Base-by-base conservation (phyloP, 306 rosid genomes). In the Citrullus amarus region DNA sequence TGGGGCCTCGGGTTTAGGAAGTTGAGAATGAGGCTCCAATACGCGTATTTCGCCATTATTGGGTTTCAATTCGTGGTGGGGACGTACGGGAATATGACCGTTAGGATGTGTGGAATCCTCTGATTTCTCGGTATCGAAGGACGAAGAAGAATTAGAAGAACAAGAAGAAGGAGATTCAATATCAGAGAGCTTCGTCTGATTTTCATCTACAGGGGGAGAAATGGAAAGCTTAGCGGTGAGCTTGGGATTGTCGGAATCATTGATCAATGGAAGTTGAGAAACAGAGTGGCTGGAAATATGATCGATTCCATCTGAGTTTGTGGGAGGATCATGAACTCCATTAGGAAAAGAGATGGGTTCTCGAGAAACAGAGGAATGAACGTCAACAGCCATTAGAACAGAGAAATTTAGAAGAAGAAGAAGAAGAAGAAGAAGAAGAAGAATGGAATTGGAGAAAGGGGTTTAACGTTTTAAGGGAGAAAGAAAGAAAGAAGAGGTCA, bases 1-100 rank as follows among this genome's bases (percentile, higher is more conserved):
- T 4, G 98, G 93, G 0, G 87, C 84, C 63, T 83, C 85, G 30
- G 99, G 99, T 57, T 81, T 79, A 1, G 99, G 99, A 63, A 95
- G 97, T 11, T 81, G 84, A 0, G 90, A 88, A 78, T 92, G 92
- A 62, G 93, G 97, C 53, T 43, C 81, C 44, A 81, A 2, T 10
- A 81, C 20, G 41, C 38, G 77, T 67, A 54, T 61, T 4, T 38
- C 77, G 44, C 10, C 62, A 9, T 44, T 43, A 9, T 43, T 36
- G 65, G 28, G 44, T 7, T 72, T 48, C 39, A 15, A 4, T 7
- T 70, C 14, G 22, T 48, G 56, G 67, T 78, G 74, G 18, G 59
- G 54, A 43, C 44, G 14, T 8, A 75, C 34, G 6, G 51, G 62
- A 50, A 75, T 76, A 55, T 55, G 34, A 55, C 68, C 79, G 65